Conservation (phyloP, 2,329 filamentous ascomycete species). For the Macroventuria anomochaeta region DNA sequence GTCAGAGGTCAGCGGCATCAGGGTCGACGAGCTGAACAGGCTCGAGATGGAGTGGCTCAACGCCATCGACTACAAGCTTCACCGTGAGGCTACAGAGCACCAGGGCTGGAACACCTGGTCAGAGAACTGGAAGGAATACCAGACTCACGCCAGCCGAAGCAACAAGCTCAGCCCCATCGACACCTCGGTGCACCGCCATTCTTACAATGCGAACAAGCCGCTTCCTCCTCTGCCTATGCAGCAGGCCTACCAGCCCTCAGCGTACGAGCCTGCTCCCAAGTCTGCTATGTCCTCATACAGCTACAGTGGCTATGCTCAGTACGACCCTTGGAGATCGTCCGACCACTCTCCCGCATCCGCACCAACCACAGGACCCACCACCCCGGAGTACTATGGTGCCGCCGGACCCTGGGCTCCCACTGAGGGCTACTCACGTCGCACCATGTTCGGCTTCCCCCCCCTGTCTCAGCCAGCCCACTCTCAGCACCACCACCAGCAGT, state of each 20-base stretch:
- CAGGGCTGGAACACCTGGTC: constrained; percentile 73
- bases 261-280: constrained; percentile 46
- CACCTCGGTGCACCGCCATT: constrained; percentile 65
- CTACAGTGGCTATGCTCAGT: constrained; percentile 43
- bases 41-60: constrained; percentile 89
- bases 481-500: constrained; percentile 56
- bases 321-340: constrained; percentile 52
- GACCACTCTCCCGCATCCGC: constrained; percentile 61
- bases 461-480: constrained; percentile 43
- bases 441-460: constrained; percentile 51
- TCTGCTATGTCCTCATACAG: constrained; percentile 49
- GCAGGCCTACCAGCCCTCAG: constrained; percentile 48
- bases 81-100: constrained; percentile 80
- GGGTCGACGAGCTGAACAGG: constrained; percentile 80
- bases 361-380: constrained; percentile 60
- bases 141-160: constrained; percentile 51
- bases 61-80: constrained; percentile 82
- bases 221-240: constrained; percentile 48
- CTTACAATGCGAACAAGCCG: constrained; percentile 55
- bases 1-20: constrained; percentile 92
- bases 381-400: constrained; percentile 60
- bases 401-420: constrained; percentile 57
- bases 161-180: constrained; percentile 67
- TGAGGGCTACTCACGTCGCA: constrained; percentile 51
- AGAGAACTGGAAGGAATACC: constrained; percentile 70